These are phyloP conservation scores for Wickerhamiella allomyrinae DNA, from an alignment of 805 yeast genomes.

Conservation along the genomic window DNA sequence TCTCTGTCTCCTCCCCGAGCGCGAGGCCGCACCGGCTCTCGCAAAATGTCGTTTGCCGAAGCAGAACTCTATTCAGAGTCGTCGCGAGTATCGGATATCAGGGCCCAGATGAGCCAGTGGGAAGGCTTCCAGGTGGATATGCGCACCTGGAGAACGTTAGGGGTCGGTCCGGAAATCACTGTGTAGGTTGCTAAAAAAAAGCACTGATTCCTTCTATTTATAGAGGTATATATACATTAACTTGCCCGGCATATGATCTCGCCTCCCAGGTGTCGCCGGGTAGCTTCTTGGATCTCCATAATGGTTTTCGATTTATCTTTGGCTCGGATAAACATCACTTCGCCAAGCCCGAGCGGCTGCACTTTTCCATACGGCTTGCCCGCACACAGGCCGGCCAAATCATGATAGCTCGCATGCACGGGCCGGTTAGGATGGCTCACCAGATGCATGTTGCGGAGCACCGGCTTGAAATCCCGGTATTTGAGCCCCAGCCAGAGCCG, in stretches of 20 bases:
- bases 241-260: constrained; percentile 61
- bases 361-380: constrained; percentile 66
- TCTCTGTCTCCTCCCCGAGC: constrained; percentile 15
- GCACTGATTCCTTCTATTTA: neutral
- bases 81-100: constrained; percentile 32
- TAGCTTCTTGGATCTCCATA: constrained; percentile 76
- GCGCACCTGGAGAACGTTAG: constrained; percentile 65
- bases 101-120: constrained; percentile 53
- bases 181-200: constrained; percentile 7
- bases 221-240: constrained; percentile 4
- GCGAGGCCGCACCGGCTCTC: neutral
- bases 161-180: constrained; percentile 48
- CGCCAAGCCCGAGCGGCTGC: constrained; percentile 79
- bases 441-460: constrained; percentile 53
- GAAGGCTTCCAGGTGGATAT: constrained; percentile 77
- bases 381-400: constrained; percentile 55
- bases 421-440: constrained; percentile 77
- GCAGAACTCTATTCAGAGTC: constrained; percentile 33
- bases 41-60: constrained; percentile 20
- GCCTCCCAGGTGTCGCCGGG: constrained; percentile 54
- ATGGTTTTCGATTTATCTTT: constrained; percentile 34
- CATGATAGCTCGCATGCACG: constrained; percentile 47
- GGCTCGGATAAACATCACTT: constrained; percentile 56
- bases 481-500: constrained; percentile 86
- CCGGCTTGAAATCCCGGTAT: constrained; percentile 68